phyloP scores from a whole-genome alignment of 164 flowering plant species.

The Berberis vulgaris region DNA sequence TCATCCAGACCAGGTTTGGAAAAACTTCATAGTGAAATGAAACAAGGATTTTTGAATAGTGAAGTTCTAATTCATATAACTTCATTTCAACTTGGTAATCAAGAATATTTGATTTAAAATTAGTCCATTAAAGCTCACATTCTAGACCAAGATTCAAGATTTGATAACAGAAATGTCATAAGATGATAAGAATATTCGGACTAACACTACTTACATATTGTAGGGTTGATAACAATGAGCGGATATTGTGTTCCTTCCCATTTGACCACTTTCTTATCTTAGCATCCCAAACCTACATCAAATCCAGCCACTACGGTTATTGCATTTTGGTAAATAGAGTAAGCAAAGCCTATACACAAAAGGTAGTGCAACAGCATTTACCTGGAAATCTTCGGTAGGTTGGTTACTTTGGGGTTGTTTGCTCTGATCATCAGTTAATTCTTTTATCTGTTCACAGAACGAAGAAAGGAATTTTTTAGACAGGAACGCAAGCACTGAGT shows the following conservation, averaged over 20 bases:
- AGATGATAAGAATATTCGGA: neutral
- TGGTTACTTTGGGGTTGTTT: slow-evolving; percentile 17
- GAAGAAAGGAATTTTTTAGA: slow-evolving; percentile 4
- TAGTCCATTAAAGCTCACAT: too few relatives aligned
- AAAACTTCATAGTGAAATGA: too few relatives aligned
- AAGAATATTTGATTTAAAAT: too few relatives aligned
- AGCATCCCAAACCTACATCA: slow-evolving; percentile 54
- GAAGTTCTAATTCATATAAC: too few relatives aligned
- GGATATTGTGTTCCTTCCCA: slow-evolving; percentile 84
- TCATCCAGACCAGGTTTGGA: too few relatives aligned
- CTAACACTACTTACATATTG: slow-evolving; percentile 56
- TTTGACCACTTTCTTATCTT: slow-evolving; percentile 63
- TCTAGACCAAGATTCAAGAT: too few relatives aligned
- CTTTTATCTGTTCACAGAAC: slow-evolving; percentile 38
- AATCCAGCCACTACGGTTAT: slow-evolving; percentile 1
- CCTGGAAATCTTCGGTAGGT: slow-evolving; percentile 39
- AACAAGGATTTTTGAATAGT: too few relatives aligned
- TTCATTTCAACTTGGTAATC: too few relatives aligned
- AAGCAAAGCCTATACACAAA: neutral
- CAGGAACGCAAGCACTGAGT: neutral
- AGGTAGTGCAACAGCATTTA: slow-evolving; percentile 16
- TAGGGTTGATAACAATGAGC: slow-evolving; percentile 80
- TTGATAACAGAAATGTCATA: neutral
- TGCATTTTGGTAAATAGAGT: neutral
- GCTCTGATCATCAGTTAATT: slow-evolving; percentile 29